phyloP scores from a whole-genome alignment of 129 eudicot species.

The Helianthus tuberosus region DNA sequence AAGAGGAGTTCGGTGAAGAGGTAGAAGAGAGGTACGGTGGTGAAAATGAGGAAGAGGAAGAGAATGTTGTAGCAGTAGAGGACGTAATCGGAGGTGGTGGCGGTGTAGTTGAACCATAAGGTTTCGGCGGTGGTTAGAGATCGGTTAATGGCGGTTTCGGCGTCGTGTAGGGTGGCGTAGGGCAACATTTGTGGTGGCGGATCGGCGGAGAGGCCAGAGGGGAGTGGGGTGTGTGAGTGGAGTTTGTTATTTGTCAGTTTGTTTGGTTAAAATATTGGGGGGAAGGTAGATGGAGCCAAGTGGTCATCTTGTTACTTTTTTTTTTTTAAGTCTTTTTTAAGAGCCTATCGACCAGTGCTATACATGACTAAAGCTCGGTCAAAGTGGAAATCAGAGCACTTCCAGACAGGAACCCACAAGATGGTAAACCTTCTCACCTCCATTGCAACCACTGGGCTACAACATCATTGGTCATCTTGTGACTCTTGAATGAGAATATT shows the following conservation, averaged over 20 bases:
- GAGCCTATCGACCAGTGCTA: too few species aligned
- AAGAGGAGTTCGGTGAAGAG: constrained; percentile 40
- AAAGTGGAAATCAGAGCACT: too few species aligned
- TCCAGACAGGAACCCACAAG: too few species aligned
- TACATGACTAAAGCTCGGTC: too few species aligned
- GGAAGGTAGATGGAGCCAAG: neutral
- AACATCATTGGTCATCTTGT: too few species aligned
- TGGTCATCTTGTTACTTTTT: too few species aligned
- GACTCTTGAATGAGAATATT: too few species aligned
- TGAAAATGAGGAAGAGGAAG: constrained; percentile 59
- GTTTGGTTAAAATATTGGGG: constrained; percentile 17
- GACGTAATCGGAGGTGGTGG: constrained; percentile 69
- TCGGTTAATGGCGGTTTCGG: constrained; percentile 58
- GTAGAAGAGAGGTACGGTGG: constrained; percentile 59
- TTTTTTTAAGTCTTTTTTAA: too few species aligned
- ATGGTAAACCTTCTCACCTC: too few species aligned
- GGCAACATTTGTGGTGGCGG: constrained; percentile 52
- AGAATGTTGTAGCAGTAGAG: constrained; percentile 82
- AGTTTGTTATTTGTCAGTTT: neutral
- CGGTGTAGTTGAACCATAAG: constrained; percentile 75
- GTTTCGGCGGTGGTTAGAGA: constrained; percentile 59
- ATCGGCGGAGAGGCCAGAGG: neutral
- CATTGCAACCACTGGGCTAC: too few species aligned
- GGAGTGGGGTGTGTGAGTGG: too few species aligned
- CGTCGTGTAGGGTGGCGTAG: constrained; percentile 51